A percentile compares a stretch with the other conserved stretches of the same genome.
These are phyloP conservation scores for Trypanosoma lewisi DNA, from an alignment of 208 protist genomes.

Conservation along the genomic window DNA sequence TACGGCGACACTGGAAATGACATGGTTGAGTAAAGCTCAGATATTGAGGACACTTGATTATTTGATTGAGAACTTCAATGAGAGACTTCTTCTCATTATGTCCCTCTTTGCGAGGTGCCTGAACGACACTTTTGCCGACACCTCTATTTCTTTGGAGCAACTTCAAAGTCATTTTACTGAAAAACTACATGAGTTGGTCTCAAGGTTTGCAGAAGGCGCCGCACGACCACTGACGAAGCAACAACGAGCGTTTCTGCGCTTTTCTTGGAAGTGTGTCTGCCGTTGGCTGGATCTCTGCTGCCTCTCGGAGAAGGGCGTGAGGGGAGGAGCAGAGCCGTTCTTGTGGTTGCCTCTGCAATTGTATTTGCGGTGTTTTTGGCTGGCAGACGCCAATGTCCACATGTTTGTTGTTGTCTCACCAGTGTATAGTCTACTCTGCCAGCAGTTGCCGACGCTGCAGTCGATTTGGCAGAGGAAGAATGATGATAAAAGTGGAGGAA, in stretches of 20 bases:
- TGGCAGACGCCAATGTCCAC: constrained; percentile 51
- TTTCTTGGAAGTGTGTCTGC: constrained; percentile 38
- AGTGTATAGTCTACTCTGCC: constrained; percentile 40
- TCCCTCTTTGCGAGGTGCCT: constrained; percentile 35
- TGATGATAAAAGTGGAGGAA: constrained; percentile 1
- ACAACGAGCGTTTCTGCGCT: constrained; percentile 47
- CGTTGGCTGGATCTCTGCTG: constrained; percentile 42
- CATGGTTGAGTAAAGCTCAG: constrained; percentile 33
- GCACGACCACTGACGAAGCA: constrained; percentile 28
- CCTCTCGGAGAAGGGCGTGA: constrained; percentile 2
- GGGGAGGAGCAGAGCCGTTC: neutral
- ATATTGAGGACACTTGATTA: constrained; percentile 35
- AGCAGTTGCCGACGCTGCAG: constrained; percentile 9
- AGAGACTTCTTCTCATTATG: constrained; percentile 45
- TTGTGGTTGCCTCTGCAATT: constrained; percentile 37
- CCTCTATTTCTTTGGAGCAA: neutral
- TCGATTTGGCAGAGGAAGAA: constrained; percentile 1
- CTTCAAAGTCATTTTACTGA: constrained; percentile 5
- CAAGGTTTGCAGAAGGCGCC: constrained; percentile 40
- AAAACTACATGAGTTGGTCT: constrained; percentile 26
- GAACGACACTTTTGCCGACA: constrained; percentile 1
- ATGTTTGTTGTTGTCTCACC: constrained; percentile 47
- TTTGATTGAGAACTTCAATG: constrained; percentile 39
- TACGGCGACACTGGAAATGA: neutral
- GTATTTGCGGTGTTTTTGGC: constrained; percentile 45